These are phyloP conservation scores for Pseudogymnoascus sp. DNA, from an alignment of 2,329 filamentous ascomycete species.

Conservation along the genomic window DNA sequence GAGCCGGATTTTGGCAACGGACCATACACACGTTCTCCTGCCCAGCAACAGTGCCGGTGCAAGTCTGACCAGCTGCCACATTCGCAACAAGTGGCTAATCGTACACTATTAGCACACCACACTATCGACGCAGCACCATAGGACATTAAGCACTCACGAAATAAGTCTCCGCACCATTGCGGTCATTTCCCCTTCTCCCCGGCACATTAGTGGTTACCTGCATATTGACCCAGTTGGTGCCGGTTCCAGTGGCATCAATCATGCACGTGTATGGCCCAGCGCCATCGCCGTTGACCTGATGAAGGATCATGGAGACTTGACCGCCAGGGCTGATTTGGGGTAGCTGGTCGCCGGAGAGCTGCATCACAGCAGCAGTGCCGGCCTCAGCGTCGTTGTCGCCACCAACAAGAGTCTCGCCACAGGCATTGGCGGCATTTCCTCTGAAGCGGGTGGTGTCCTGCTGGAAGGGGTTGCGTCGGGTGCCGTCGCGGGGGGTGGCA, in stretches of 20 bases:
- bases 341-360: slow-evolving; percentile 44
- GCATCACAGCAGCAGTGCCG: slow-evolving; percentile 49
- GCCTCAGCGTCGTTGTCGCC: slow-evolving; percentile 49
- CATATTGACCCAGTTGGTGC: slow-evolving; percentile 42
- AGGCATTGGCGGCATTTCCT: slow-evolving; percentile 40
- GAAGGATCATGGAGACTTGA: slow-evolving; percentile 50
- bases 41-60: slow-evolving; percentile 52
- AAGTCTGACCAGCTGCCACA: slow-evolving; percentile 46
- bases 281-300: slow-evolving; percentile 60
- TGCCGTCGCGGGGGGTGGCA: slow-evolving; percentile 52
- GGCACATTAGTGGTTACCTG: slow-evolving; percentile 45
- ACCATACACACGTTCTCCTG: slow-evolving; percentile 53
- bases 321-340: slow-evolving; percentile 53
- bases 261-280: slow-evolving; percentile 49
- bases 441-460: slow-evolving; percentile 55
- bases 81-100: slow-evolving; percentile 43
- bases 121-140: neutral
- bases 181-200: slow-evolving; percentile 36
- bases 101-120: slow-evolving; percentile 12
- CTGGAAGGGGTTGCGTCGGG: slow-evolving; percentile 52
- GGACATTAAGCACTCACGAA: slow-evolving; percentile 21
- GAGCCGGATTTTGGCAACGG: slow-evolving; percentile 50
- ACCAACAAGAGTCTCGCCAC: slow-evolving; percentile 49
- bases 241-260: slow-evolving; percentile 53
- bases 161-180: slow-evolving; percentile 31